Percentiles rank a stretch among this genome's conserved stretches.
Evolutionary conservation across 1,284 basidiomycete genomes (phyloP).

Genomic region (Puccinia horiana): DNA sequence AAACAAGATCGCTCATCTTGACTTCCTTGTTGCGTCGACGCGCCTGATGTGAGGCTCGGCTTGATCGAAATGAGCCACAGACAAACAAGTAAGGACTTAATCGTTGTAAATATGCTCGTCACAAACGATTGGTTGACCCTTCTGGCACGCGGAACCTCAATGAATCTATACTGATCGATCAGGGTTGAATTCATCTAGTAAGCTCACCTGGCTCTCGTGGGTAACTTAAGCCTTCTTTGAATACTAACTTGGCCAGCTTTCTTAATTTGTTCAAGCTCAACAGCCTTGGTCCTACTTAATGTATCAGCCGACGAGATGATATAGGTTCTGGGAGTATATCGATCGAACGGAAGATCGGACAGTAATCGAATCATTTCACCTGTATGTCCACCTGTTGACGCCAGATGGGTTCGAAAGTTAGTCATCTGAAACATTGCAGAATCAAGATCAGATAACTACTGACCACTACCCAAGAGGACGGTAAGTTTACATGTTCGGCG

Average conservation of each 20-base stretch:
- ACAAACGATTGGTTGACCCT: slow-evolving; percentile 73
- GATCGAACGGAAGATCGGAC: slow-evolving; percentile 72
- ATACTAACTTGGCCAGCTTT: slow-evolving; percentile 51
- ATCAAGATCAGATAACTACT: background rate
- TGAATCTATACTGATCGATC: slow-evolving; percentile 48
- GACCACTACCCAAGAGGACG: slow-evolving; percentile 13
- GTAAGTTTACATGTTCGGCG: background rate
- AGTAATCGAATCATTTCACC: slow-evolving; percentile 78
- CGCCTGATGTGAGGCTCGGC: background rate
- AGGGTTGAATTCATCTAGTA: background rate
- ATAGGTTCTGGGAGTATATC: slow-evolving; percentile 78
- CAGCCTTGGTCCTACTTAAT: slow-evolving; percentile 73
- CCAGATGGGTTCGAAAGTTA: background rate
- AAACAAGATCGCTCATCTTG: slow-evolving; percentile 61
- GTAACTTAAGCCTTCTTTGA: background rate
- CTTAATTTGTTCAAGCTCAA: slow-evolving; percentile 66
- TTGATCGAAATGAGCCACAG: slow-evolving; percentile 61
- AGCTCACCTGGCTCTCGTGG: slow-evolving; percentile 28
- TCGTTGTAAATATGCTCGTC: slow-evolving; percentile 68
- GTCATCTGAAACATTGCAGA: background rate
- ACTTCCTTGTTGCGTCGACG: slow-evolving; percentile 60
- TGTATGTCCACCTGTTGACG: slow-evolving; percentile 80
- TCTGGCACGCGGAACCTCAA: slow-evolving; percentile 55
- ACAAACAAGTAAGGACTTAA: slow-evolving; percentile 62
- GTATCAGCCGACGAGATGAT: slow-evolving; percentile 78